Evolutionary conservation across 2,329 filamentous ascomycete species (phyloP).

Genomic region (Aspergillus melleus): DNA sequence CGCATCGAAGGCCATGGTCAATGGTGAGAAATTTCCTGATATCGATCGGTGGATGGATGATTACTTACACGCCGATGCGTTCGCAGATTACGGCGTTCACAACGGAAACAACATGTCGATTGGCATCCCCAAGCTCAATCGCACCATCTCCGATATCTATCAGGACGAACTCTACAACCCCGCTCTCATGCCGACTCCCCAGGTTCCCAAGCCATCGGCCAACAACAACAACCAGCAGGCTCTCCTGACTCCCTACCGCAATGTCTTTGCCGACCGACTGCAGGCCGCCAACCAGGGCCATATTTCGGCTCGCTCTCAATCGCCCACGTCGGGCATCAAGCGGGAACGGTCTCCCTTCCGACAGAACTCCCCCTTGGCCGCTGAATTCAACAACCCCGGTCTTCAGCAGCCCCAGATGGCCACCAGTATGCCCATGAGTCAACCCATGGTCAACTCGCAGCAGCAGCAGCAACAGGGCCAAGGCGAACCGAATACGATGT

Average conservation of each 20-base stretch:
- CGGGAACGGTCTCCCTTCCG: slow-evolving; percentile 81
- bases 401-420: slow-evolving; percentile 43
- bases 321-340: slow-evolving; percentile 52
- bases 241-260: slow-evolving; percentile 54
- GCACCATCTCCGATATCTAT: slow-evolving; percentile 83
- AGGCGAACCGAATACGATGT: slow-evolving; percentile 76
- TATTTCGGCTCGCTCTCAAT: slow-evolving; percentile 61
- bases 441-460: slow-evolving; percentile 32
- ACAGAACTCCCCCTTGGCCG: slow-evolving; percentile 64
- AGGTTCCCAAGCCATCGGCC: slow-evolving; percentile 36
- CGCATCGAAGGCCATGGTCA: slow-evolving; percentile 48
- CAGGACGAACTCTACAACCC: slow-evolving; percentile 78
- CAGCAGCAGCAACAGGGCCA: slow-evolving; percentile 31
- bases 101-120: slow-evolving; percentile 34
- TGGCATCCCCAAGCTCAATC: slow-evolving; percentile 72
- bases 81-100: slow-evolving; percentile 55
- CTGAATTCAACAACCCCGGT: slow-evolving; percentile 42
- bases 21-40: slow-evolving; percentile 54
- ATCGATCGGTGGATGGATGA: slow-evolving; percentile 55
- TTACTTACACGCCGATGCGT: slow-evolving; percentile 65
- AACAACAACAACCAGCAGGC: slow-evolving; percentile 28
- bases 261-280: slow-evolving; percentile 71
- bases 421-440: slow-evolving; percentile 35
- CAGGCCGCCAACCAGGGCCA: slow-evolving; percentile 77
- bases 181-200: slow-evolving; percentile 38